phyloP scores from a whole-genome alignment of 202 grass and related monocot genomes.

The Eragrostis tef region DNA sequence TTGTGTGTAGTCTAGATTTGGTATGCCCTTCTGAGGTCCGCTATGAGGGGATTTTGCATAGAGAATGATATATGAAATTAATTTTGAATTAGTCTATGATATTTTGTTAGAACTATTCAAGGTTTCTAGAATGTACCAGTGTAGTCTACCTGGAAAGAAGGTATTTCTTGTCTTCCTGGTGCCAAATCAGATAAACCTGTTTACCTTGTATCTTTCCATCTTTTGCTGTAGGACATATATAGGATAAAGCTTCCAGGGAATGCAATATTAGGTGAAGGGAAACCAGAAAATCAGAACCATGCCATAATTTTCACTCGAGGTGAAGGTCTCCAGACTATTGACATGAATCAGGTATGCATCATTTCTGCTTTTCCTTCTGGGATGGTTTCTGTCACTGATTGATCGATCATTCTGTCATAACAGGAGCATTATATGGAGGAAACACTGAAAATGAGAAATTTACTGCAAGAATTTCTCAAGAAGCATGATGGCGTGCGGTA shows the following conservation, averaged over 20 bases:
- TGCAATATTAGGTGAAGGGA: conserved; percentile 92
- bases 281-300: conserved; percentile 99
- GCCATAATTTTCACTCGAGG: conserved; percentile 95
- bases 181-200: conserved; percentile 22
- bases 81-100: conserved; percentile 9
- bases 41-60: background rate
- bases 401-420: background rate
- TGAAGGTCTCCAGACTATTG: conserved; percentile 95
- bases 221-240: conserved; percentile 84
- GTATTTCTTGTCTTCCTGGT: background rate
- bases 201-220: conserved; percentile 23
- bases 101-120: conserved; percentile 22
- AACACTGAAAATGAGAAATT: conserved; percentile 96
- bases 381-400: conserved; percentile 10
- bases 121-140: conserved; percentile 7
- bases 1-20: conserved; percentile 8
- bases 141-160: conserved; percentile 18
- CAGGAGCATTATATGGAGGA: conserved; percentile 99
- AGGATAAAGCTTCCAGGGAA: conserved; percentile 95
- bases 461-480: conserved; percentile 92
- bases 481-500: conserved; percentile 94
- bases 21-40: conserved; percentile 5
- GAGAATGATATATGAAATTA: background rate
- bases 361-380: conserved; percentile 33
- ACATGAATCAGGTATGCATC: conserved; percentile 91